Evolutionary conservation across 495 filamentous ascomycete genomes (phyloP), one percentile per base, ranked within the genome.

Genomic region (Geopyxis carbonaria): DNA sequence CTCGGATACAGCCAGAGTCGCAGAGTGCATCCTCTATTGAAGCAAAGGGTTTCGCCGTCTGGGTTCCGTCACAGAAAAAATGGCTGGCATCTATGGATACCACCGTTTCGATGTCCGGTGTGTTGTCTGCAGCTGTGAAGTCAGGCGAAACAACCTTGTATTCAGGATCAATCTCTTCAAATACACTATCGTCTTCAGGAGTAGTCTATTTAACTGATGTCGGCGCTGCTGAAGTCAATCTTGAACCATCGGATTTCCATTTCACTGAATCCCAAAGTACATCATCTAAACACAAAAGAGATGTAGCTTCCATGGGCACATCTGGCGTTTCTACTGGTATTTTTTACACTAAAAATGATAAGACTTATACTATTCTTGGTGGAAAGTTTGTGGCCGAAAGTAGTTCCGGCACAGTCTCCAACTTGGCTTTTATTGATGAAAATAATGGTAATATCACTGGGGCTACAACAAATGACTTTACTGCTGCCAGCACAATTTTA

Each of bases 61-160:
- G 89, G 89, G 78, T 95, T n/a, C 83, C 84, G 15, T 89, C 85
- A 4, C 68, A 66, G 34, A 69, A 72, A 28, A 83, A 91, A 52
- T 99, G 89, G 89, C 61, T 95, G 16, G 73, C 82, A 57, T 87
- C 84, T 46, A 61, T 95, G 28, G 61, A 81, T 31, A 59, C 67
- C n/a, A 64, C 72, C 33, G 69, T 78, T 42, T 60, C 68, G 11
- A 69, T 89, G 45, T 59, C 63, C 39, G 89, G 89, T 13, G 55
- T 76, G 28, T 64, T 99, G 24, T 76, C 74, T 2, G 67, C 81
- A 8, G 67, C 69, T 20, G 65, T 76, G 22, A 58, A 76, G 8
- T 70, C 81, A 16, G 66, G 61, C 18, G 66, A 67, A 16, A 62
- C 66, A 21, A 68, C 71, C 6, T 60, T 93, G 8, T 80, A 82